Base-by-base conservation (phyloP, 2,329 filamentous ascomycete species). In the Plenodomus tracheiphilus region DNA sequence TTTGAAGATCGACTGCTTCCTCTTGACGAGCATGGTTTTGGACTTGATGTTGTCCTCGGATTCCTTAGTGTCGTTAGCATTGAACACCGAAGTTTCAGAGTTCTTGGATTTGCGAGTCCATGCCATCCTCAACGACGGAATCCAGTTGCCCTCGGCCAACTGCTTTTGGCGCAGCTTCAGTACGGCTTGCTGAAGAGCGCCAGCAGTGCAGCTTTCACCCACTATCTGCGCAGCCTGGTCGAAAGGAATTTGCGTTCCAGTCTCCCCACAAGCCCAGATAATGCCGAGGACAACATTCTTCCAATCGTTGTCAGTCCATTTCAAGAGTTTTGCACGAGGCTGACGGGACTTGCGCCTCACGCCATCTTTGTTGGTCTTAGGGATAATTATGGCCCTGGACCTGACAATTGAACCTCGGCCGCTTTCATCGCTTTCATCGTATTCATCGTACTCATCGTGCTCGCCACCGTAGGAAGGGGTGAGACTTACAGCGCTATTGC, bases 121-220 rank as follows among this genome's bases (percentile, higher is more conserved):
- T 28, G 54, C 49, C 62, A 65, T 65, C 34, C 41, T 58, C 50
- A 65, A 51, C 28, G 39, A 28, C 8, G 60, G 60, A 41, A 66
- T 61, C 4, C 53, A 43, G 39, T 56, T 38, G 20, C 66, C 64
- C 19, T 59, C 59, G 13, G 47, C 54, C 34, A 59, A 47, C 20
- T 60, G 53, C 41, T 62, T 64, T 18, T 37, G 20, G 10, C 61
- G 58, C 9, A 68, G 46, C 54, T 72, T 71, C 38, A 70, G 54
- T 25, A 70, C 47, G 20, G 68, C 67, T 47, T 72, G 69, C 41
- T 72, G 66, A 17, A 72, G 43, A 13, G 66, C 67, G 22, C 62
- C 51, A 2, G 58, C 60, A 15, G 67, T 65, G 36, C 62, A 65
- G 15, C 39, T 53, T 17, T 51, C 40, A 15, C 56, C 50, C 4